phyloP scores from a whole-genome alignment of 2,329 filamentous ascomycete species.

The Harringtonia aguacate region DNA sequence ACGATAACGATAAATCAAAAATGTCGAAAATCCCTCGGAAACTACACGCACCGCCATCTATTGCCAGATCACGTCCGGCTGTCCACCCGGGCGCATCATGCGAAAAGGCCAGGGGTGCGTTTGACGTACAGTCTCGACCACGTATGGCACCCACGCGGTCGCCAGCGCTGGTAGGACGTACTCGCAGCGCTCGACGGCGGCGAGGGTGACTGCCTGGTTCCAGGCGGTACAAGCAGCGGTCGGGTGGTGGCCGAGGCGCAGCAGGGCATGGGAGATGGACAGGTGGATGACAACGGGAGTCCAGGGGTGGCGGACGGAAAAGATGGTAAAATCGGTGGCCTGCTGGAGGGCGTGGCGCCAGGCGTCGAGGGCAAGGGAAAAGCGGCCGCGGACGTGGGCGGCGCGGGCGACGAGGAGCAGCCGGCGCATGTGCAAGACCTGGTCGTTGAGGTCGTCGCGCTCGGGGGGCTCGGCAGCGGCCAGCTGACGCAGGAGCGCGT shows the following conservation, averaged over 20 bases:
- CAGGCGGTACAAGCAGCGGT: slow-evolving; percentile 11
- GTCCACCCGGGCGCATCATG: slow-evolving; percentile 13
- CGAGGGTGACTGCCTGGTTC: slow-evolving; percentile 8
- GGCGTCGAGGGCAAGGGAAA: slow-evolving; percentile 9
- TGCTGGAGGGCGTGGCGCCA: slow-evolving; percentile 14
- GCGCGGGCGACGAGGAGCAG: slow-evolving; percentile 17
- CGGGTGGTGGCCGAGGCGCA: slow-evolving; percentile 11
- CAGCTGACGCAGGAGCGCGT: slow-evolving; percentile 9
- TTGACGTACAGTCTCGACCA: slow-evolving; percentile 15
- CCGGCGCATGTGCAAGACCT: slow-evolving; percentile 20
- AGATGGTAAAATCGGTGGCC: slow-evolving; percentile 13
- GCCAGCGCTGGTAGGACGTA: slow-evolving; percentile 20
- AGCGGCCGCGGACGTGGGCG: slow-evolving; percentile 9
- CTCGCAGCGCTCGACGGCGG: slow-evolving; percentile 18
- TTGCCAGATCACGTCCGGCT: too few species aligned
- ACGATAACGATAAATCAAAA: too few species aligned
- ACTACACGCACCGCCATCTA: too few species aligned
- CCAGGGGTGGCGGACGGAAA: slow-evolving; percentile 15
- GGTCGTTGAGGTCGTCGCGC: slow-evolving; percentile 20
- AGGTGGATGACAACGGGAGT: slow-evolving; percentile 17
- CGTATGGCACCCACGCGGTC: slow-evolving; percentile 18
- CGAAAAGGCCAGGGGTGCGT: slow-evolving; percentile 19
- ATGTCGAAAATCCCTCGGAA: too few species aligned
- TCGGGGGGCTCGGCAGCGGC: slow-evolving; percentile 12
- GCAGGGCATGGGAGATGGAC: slow-evolving; percentile 18